Base-by-base conservation (phyloP, 2,329 filamentous ascomycete genomes). In the Penicillium psychrosexuale region DNA sequence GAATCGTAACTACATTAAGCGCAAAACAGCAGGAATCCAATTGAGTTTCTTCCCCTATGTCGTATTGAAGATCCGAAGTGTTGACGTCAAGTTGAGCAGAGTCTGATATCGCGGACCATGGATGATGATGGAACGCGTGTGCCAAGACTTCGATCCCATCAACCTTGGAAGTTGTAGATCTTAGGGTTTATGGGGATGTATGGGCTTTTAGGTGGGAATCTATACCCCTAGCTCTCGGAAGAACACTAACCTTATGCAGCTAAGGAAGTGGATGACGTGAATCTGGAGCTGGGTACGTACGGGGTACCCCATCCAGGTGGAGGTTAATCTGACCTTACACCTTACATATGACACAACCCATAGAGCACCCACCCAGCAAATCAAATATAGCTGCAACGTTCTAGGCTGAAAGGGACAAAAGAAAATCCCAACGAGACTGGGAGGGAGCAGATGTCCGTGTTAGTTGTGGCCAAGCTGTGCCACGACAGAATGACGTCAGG, bases 21-120 rank as follows among this genome's bases (percentile, higher is more conserved):
- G 19, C 19, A n/a, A n/a, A n/a, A 9, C 12, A 27, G 24, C 17
- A 19, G 24, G 7, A 15, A 27, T 27, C 0, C 22, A 40, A 27
- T 6, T 11, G n/a, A 37, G n/a, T 39, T 19, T 40, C 13, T 40
- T 19, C 38, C 15, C 39, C 15, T 27, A 31, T 47, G 19, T 45
- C 39, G n/a, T 37, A 19, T 22, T 5, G 24, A 40, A 48, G 24
- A 45, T 28, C 31, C 28, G 19, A 34, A 54, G 13, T 19, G 34
- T 58, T 60, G 57, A 60, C 57, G 57, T 60, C 57, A 60, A 53
- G 33, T 42, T 60, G 55, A 60, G 52, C 46, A 50, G 39, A 44
- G 9, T 54, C 39, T 54, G 51, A 51, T 51, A 51, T 28, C 24
- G 17, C 15, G 7, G 47, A 50, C 56, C 51, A 49, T 34, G 51